These are phyloP conservation scores for Fusarium sp. DNA, from an alignment of 2,329 filamentous ascomycete genomes.

Conservation along the genomic window DNA sequence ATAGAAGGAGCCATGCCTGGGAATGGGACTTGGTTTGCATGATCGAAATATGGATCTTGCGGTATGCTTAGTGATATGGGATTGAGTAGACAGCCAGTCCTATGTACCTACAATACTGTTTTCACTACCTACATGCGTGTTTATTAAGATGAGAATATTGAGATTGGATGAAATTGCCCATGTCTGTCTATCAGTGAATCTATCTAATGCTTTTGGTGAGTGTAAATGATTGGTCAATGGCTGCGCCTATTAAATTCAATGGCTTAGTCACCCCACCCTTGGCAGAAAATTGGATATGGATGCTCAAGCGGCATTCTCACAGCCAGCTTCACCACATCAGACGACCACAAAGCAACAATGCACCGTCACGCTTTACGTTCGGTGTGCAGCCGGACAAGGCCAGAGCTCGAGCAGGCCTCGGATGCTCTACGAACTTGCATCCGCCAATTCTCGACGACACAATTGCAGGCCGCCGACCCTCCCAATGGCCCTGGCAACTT, in stretches of 20 bases:
- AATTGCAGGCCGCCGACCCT: constrained; percentile 45
- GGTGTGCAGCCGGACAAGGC: constrained; percentile 48
- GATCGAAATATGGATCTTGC: constrained; percentile 37
- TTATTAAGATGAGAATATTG: not conserved
- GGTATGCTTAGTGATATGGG: constrained; percentile 30
- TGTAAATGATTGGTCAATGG: constrained; percentile 33
- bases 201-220: not conserved
- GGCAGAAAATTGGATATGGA: constrained; percentile 41
- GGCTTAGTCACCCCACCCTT: constrained; percentile 39
- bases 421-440: constrained; percentile 47
- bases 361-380: constrained; percentile 52
- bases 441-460: constrained; percentile 52
- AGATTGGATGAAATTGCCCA: not conserved
- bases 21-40: constrained; percentile 23
- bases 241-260: not conserved
- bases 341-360: constrained; percentile 45
- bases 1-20: constrained; percentile 30
- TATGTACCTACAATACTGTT: constrained; percentile 11
- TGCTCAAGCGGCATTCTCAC: constrained; percentile 7
- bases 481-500: constrained; percentile 29
- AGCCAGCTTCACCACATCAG: constrained; percentile 30
- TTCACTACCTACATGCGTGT: not conserved
- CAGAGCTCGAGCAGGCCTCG: constrained; percentile 46
- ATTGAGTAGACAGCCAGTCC: constrained; percentile 37
- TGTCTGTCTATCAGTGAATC: not conserved